Percentiles rank a stretch among this genome's conserved stretches.
These are phyloP conservation scores for Nakataea oryzae DNA, from an alignment of 2,329 filamentous ascomycete genomes.

Conservation along the genomic window DNA sequence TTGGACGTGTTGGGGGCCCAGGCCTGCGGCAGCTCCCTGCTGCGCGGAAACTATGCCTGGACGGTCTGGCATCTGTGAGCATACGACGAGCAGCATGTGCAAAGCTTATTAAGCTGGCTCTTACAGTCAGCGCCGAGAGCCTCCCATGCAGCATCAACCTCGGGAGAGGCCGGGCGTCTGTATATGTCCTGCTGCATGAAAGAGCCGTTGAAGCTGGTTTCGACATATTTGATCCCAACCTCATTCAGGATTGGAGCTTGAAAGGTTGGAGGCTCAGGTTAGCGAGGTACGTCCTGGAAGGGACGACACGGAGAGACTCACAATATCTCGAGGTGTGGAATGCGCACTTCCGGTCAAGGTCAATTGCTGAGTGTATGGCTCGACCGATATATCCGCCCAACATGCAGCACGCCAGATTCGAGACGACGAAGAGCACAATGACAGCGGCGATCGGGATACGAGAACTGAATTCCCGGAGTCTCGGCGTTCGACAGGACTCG, in stretches of 20 bases:
- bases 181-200: constrained; percentile 44
- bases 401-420: constrained; percentile 1
- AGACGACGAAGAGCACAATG: background rate
- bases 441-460: background rate
- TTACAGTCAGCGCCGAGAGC: constrained; percentile 21
- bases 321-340: constrained; percentile 7
- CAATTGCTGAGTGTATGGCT: background rate
- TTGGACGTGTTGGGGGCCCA: constrained; percentile 44
- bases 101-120: constrained; percentile 9
- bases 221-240: constrained; percentile 19
- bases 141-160: constrained; percentile 48
- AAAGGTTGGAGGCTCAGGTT: background rate
- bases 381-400: constrained; percentile 4
- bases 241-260: constrained; percentile 23
- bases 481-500: background rate
- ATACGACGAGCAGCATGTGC: constrained; percentile 4
- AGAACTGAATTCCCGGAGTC: background rate
- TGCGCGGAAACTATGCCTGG: constrained; percentile 36
- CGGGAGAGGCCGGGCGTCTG: constrained; percentile 34
- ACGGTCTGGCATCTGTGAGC: constrained; percentile 25
- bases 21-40: constrained; percentile 37
- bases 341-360: constrained; percentile 7
- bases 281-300: background rate
- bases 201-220: constrained; percentile 41
- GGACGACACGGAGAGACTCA: background rate